Percentiles rank a stretch among this genome's conserved stretches.
Conservation (phyloP, 371 early-diverging fungal genomes). For the Batkoa obscura region DNA sequence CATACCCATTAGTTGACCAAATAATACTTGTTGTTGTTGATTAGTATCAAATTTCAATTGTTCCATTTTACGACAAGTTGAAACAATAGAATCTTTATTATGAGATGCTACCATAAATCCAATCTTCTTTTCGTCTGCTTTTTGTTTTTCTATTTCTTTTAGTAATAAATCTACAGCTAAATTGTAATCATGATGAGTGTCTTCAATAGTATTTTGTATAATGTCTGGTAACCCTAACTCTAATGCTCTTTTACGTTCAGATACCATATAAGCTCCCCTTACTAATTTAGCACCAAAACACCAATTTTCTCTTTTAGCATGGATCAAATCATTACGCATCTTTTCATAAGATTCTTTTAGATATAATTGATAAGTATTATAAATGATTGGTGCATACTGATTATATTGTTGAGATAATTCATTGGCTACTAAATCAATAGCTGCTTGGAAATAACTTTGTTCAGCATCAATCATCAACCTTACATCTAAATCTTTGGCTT, state of each 20-base stretch:
- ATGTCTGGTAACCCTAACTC: conserved; percentile 51
- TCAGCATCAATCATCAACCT: conserved; percentile 25
- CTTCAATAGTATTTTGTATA: conserved; percentile 58
- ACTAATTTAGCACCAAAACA: conserved; percentile 82
- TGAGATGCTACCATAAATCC: conserved; percentile 81
- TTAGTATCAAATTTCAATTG: conserved; percentile 24
- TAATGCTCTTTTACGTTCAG: conserved; percentile 63
- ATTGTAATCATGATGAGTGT: conserved; percentile 73
- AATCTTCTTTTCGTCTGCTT: conserved; percentile 14
- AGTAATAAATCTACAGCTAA: conserved; percentile 54
- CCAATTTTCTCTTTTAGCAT: conserved; percentile 44
- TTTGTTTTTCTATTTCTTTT: conserved; percentile 18
- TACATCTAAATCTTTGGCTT: conserved; percentile 39
- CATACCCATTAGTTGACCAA: conserved; percentile 88
- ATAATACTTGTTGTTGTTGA: conserved; percentile 45
- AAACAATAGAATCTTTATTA: conserved; percentile 60
- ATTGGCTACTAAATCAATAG: conserved; percentile 70
- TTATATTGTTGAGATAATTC: conserved; percentile 48
- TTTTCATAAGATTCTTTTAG: conserved; percentile 46
- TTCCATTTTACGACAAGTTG: conserved; percentile 44
- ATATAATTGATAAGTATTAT: conserved; percentile 93
- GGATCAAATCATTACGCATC: conserved; percentile 45
- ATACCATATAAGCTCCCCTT: conserved; percentile 83
- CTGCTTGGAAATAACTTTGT: conserved; percentile 67
- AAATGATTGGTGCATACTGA: conserved; percentile 41